A percentile compares a stretch with the other conserved stretches of the same genome.
These are phyloP conservation scores for Bruguiera hainesii DNA, from an alignment of 441 rosid genomes.

Conservation along the genomic window DNA sequence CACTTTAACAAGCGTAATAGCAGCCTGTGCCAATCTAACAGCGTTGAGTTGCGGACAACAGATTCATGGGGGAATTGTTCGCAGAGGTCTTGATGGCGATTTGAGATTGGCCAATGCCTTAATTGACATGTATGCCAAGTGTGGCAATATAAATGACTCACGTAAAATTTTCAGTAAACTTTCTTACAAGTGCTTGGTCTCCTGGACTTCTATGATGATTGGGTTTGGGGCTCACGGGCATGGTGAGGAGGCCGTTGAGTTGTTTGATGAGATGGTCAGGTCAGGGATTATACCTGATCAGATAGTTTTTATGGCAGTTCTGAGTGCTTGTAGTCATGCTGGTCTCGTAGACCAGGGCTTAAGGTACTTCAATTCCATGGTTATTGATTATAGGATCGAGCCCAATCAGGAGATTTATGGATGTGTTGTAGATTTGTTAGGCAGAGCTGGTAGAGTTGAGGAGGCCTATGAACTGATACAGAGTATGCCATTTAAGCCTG, in stretches of 20 bases:
- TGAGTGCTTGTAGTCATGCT: slow-evolving; percentile 87
- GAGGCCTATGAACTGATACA: slow-evolving; percentile 74
- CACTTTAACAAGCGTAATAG: slow-evolving; percentile 69
- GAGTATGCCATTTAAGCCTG: slow-evolving; percentile 67
- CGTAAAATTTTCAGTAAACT: slow-evolving; percentile 51
- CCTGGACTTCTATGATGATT: slow-evolving; percentile 98
- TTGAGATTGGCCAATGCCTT: slow-evolving; percentile 67
- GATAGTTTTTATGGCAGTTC: slow-evolving; percentile 75
- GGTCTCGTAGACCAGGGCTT: slow-evolving; percentile 84
- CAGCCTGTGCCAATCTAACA: slow-evolving; percentile 80
- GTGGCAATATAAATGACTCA: slow-evolving; percentile 66
- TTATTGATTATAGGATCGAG: slow-evolving; percentile 37
- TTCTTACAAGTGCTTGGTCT: slow-evolving; percentile 49
- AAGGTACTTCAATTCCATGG: slow-evolving; percentile 59
- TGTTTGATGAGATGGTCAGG: slow-evolving; percentile 77
- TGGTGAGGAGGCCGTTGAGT: slow-evolving; percentile 59
- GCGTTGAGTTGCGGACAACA: slow-evolving; percentile 70
- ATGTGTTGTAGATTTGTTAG: slow-evolving; percentile 83
- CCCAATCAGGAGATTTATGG: slow-evolving; percentile 71
- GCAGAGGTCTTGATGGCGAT: slow-evolving; percentile 55
- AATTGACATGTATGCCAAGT: slow-evolving; percentile 93
- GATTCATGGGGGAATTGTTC: slow-evolving; percentile 65
- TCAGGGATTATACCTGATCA: slow-evolving; percentile 70
- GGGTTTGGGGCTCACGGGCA: slow-evolving; percentile 87
- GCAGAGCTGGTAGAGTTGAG: slow-evolving; percentile 76